Conservation (phyloP, 192 early-diverging fungal genomes). For the Linnemannia zychae region DNA sequence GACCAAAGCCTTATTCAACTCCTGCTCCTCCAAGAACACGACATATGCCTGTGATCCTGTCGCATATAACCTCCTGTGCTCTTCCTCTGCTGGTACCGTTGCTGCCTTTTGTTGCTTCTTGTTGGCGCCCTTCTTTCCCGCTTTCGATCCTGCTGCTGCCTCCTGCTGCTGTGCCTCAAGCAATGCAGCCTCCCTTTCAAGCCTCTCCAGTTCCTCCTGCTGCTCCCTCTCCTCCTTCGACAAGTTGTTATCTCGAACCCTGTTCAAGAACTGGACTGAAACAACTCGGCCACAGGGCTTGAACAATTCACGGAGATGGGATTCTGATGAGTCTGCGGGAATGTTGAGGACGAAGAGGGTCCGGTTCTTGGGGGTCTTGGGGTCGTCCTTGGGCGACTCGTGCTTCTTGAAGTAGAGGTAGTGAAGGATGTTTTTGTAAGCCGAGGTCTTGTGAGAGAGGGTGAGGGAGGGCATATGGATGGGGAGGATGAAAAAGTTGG, state of each 20-base stretch:
- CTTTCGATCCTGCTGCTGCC: slow-evolving; percentile 22
- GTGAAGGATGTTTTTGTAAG: slow-evolving; percentile 51
- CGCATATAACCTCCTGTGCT: slow-evolving; percentile 56
- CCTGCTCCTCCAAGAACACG: slow-evolving; percentile 77
- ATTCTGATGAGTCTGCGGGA: slow-evolving; percentile 76
- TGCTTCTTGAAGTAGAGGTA: slow-evolving; percentile 60
- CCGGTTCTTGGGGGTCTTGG: slow-evolving; percentile 66
- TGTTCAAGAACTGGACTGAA: slow-evolving; percentile 68
- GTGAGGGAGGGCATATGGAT: slow-evolving; percentile 44
- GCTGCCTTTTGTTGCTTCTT: slow-evolving; percentile 23
- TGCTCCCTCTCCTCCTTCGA: slow-evolving; percentile 52
- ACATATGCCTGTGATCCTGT: slow-evolving; percentile 76
- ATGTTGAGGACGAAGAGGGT: slow-evolving; percentile 79
- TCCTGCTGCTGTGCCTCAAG: slow-evolving; percentile 11
- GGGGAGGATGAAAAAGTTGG: slow-evolving; percentile 53
- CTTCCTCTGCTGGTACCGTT: slow-evolving; percentile 24
- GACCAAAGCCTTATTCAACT: slow-evolving; percentile 69
- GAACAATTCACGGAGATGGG: slow-evolving; percentile 73
- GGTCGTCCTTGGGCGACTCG: slow-evolving; percentile 49
- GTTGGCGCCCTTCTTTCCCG: slow-evolving; percentile 43
- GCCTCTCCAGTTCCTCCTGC: slow-evolving; percentile 46
- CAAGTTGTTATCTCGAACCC: slow-evolving; percentile 60
- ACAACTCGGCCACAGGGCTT: slow-evolving; percentile 66
- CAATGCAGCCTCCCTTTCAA: slow-evolving; percentile 42
- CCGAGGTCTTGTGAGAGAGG: slow-evolving; percentile 5